A percentile compares a stretch with the other conserved stretches of the same genome.
These are phyloP conservation scores for Cladosporium cucumerinum DNA, from an alignment of 2,329 filamentous ascomycete species.

Conservation along the genomic window DNA sequence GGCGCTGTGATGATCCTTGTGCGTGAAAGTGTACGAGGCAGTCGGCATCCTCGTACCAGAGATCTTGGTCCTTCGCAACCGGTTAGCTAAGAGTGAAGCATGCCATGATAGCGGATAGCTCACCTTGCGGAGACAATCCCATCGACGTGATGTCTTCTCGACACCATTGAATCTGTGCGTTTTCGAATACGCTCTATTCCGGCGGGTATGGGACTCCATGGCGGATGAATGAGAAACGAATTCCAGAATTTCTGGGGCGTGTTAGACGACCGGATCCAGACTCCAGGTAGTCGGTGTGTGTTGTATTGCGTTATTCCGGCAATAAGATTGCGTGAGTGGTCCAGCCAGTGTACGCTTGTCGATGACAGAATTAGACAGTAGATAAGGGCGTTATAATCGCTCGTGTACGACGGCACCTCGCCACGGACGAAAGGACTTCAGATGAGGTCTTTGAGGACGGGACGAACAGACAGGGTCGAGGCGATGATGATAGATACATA, in stretches of 20 bases:
- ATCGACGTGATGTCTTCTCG: slow-evolving; percentile 15
- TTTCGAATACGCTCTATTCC: neutral
- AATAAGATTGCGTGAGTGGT: neutral
- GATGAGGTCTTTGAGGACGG: neutral
- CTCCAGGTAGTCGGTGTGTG: neutral
- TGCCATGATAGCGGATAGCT: neutral
- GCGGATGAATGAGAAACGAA: neutral
- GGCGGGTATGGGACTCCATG: neutral
- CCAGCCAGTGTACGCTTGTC: slow-evolving; percentile 6
- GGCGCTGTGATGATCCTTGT: slow-evolving; percentile 61
- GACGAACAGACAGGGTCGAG: neutral
- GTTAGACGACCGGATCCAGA: neutral
- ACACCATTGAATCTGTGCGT: slow-evolving; percentile 6
- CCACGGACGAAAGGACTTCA: neutral
- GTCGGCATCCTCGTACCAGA: slow-evolving; percentile 66
- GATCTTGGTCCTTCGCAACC: slow-evolving; percentile 60
- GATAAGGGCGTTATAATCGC: neutral
- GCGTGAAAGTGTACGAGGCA: slow-evolving; percentile 68
- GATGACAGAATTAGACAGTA: slow-evolving; percentile 3
- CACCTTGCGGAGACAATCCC: slow-evolving; percentile 24
- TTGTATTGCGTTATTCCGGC: neutral
- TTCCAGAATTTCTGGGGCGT: neutral
- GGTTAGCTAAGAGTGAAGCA: neutral
- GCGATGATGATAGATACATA: slow-evolving; percentile 9
- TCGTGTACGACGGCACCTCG: neutral